These are phyloP conservation scores for Chlorencoelia australis DNA, from an alignment of 2,329 filamentous ascomycete species.

Conservation along the genomic window DNA sequence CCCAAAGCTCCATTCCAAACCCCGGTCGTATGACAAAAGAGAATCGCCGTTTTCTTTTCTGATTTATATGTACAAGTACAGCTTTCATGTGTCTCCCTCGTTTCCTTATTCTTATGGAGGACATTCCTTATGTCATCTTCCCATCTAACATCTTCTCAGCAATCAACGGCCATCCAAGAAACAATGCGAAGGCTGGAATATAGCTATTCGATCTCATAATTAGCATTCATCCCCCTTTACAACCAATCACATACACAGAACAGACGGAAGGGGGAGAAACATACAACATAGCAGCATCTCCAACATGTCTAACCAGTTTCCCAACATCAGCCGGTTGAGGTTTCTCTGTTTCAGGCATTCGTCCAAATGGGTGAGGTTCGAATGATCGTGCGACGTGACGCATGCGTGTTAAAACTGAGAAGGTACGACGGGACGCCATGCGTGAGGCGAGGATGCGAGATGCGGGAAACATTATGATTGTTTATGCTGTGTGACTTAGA, in stretches of 20 bases:
- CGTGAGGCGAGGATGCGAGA: conserved; percentile 3
- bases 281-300: conserved; percentile 3
- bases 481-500: not conserved
- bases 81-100: no score
- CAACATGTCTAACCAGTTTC: not conserved
- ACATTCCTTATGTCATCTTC: no score
- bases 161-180: conserved; percentile 7
- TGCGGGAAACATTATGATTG: conserved; percentile 4
- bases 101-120: no score
- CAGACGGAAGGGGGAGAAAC: not conserved
- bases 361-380: conserved; percentile 5
- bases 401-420: conserved; percentile 2
- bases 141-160: conserved; percentile 2
- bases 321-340: conserved; percentile 2
- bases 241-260: no score
- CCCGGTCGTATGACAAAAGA: no score
- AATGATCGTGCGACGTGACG: conserved; percentile 3
- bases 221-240: not conserved
- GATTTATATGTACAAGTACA: no score
- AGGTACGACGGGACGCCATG: conserved; percentile 1
- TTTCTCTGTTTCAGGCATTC: conserved; percentile 1
- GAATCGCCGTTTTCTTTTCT: no score
- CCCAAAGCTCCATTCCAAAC: no score
- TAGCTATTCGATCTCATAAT: conserved; percentile 1
- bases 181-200: conserved; percentile 4